Conservation (phyloP, 139 green algal species). For the Edaphochlamys debaryana region DNA sequence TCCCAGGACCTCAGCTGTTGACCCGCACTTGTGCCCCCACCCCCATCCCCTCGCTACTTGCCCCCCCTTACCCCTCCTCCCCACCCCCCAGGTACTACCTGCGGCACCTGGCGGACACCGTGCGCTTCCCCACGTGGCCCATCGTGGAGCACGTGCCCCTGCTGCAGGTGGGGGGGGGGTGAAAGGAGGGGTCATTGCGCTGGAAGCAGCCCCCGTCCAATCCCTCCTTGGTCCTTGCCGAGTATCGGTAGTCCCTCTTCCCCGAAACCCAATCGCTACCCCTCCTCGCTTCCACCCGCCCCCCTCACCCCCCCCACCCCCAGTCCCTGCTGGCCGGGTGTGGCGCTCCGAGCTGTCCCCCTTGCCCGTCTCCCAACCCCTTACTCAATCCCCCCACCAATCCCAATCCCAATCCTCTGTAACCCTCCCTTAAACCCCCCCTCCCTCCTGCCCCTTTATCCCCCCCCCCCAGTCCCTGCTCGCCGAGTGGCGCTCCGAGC, state of each 20-base stretch:
- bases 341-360: no score
- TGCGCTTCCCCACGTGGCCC: slow-evolving; percentile 81
- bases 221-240: no score
- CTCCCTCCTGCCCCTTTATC: neutral
- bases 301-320: no score
- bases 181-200: no score
- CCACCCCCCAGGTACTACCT: slow-evolving; percentile 93
- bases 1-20: no score
- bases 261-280: no score
- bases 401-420: neutral
- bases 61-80: neutral
- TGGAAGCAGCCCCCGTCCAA: no score
- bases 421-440: neutral
- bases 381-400: neutral
- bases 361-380: neutral
- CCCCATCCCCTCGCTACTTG: neutral
- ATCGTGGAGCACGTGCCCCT: slow-evolving; percentile 89
- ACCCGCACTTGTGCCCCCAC: no score
- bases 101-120: slow-evolving; percentile 86
- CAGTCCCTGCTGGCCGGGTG: no score
- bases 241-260: no score
- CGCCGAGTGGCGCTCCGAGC: slow-evolving; percentile 86
- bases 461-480: slow-evolving; percentile 78
- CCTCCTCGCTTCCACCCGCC: no score
- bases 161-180: slow-evolving; percentile 79